Evolutionary conservation across 495 filamentous ascomycete genomes (phyloP), one percentile per base, ranked within the genome.

Genomic region (Penicillium nucicola): DNA sequence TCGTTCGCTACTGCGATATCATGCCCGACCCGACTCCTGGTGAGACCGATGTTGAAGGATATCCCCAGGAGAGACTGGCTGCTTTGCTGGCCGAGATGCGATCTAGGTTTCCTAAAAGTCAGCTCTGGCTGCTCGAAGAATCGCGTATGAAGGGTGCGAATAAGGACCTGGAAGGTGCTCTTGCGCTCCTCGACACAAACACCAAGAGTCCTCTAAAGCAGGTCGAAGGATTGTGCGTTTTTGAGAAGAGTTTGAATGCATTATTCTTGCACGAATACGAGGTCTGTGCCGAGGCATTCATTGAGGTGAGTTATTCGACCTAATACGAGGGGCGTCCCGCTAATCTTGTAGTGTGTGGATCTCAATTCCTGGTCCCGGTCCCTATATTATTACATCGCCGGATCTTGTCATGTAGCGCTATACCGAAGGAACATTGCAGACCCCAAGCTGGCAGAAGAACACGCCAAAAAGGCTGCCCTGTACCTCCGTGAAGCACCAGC

Each of bases 331-430:
- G 20, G 20, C 14, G 40, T 7, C 14, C 13, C 20, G n/a, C 42
- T 41, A 11, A 32, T 28, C 42, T 8, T 38, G 7, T 13, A 80
- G 64, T 93, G 92, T 59, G 75, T 90, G 33, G 84, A 86, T 42
- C 80, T 96, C 41, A 97, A 96, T 66, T 88, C 84, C 46, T 98
- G 95, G 93, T 90, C 85, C 20, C 90, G 89, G 39, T 82, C 85
- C 0, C 67, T 98, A 38, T 98, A 98, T 60, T 90, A 90, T 57
- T 98, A 92, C 70, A 87, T 92, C 41, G 87, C 89, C 23, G 95
- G 86, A 32, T 74, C 80, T 14, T 83, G 83, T 1, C 83, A 95
- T 58, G 61, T 96, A 3, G 89, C 90, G 56, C 67, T 87, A 10
- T 98, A 96, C 66, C 83, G 95, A 13, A 69, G 84, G 41, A 62